Evolutionary conservation across 2,329 filamentous ascomycete species (phyloP).

Genomic region (Diplodia seriata): DNA sequence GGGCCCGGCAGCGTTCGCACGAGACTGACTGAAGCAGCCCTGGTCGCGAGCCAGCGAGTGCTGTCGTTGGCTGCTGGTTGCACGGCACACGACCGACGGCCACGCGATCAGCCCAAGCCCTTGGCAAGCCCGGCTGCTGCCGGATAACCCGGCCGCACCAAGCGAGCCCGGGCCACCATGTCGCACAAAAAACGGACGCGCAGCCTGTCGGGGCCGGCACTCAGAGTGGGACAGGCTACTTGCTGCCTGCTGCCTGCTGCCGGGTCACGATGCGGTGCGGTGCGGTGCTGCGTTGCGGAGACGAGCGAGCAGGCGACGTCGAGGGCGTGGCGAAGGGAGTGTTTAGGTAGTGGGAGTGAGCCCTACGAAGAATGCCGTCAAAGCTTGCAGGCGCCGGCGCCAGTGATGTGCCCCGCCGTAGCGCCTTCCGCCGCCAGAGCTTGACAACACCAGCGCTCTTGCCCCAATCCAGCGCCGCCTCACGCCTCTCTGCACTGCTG

Average conservation of each 20-base stretch:
- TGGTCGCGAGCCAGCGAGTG: background rate
- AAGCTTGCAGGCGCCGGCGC: too few species aligned
- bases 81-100: constrained; percentile 11
- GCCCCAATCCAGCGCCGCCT: background rate
- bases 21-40: background rate
- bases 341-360: background rate
- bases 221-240: too few species aligned
- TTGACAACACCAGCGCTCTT: constrained; percentile 4
- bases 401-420: too few species aligned
- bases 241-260: background rate
- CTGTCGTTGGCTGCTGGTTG: constrained; percentile 10
- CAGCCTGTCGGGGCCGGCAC: background rate
- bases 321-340: background rate
- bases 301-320: too few species aligned
- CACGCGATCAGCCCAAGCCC: constrained; percentile 8
- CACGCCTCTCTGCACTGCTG: background rate
- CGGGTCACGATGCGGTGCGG: background rate
- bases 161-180: constrained; percentile 16
- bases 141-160: constrained; percentile 31
- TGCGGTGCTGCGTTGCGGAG: background rate
- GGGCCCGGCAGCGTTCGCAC: constrained; percentile 11
- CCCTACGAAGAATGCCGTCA: background rate
- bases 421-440: background rate
- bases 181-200: constrained; percentile 19
- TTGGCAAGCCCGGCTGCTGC: background rate